These are phyloP conservation scores for Daedaleopsis sinensis DNA, from an alignment of 768 basidiomycete species.

Conservation along the genomic window DNA sequence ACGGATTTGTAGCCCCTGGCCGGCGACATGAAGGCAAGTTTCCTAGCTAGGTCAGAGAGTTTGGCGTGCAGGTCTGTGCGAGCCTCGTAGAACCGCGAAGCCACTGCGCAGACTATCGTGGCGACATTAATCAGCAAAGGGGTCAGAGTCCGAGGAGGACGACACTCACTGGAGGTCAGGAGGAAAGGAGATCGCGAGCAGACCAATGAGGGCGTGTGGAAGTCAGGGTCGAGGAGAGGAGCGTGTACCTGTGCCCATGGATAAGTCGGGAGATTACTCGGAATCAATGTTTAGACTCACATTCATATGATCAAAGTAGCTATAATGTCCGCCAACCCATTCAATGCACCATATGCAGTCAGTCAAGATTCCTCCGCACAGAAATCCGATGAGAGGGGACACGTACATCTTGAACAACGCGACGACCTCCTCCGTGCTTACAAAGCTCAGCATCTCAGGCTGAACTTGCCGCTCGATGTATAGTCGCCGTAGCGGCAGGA, in stretches of 20 bases:
- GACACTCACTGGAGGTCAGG: constrained; percentile 82
- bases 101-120: constrained; percentile 85
- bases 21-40: constrained; percentile 86
- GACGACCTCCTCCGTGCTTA: constrained; percentile 86
- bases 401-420: constrained; percentile 89
- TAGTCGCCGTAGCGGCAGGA: constrained; percentile 77
- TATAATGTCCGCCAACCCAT: constrained; percentile 32
- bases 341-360: not conserved
- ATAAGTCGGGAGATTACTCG: constrained; percentile 16
- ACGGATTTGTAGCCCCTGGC: constrained; percentile 90
- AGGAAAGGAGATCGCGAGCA: constrained; percentile 95
- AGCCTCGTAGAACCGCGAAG: constrained; percentile 84
- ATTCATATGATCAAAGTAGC: constrained; percentile 77
- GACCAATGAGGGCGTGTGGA: constrained; percentile 93
- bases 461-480: constrained; percentile 90
- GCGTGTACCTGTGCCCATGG: constrained; percentile 62
- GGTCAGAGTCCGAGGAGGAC: constrained; percentile 1
- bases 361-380: not conserved
- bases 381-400: constrained; percentile 7
- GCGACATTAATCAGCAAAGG: not conserved
- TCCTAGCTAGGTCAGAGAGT: constrained; percentile 81
- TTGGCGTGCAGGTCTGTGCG: constrained; percentile 82
- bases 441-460: constrained; percentile 92
- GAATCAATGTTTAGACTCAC: constrained; percentile 42
- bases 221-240: constrained; percentile 80